Evolutionary conservation across 192 early-diverging fungal species (phyloP), one percentile per base, ranked within the genome.

Genomic region (Coemansia sp.): DNA sequence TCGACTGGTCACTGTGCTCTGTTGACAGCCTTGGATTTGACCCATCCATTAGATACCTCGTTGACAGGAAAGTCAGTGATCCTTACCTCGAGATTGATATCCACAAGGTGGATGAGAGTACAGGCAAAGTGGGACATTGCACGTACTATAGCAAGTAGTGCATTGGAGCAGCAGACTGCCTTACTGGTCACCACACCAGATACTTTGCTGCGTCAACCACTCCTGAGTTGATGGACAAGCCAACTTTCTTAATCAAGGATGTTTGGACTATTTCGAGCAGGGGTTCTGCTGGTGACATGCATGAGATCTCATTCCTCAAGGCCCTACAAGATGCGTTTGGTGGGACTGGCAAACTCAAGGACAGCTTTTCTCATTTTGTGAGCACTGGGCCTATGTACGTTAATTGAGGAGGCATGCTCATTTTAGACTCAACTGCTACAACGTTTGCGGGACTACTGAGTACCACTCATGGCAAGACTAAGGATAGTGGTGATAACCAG

Each of bases 241-340:
- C 46, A 59, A 68, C 3, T 28, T 16, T 6, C 55, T 67, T 16
- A 69, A 74, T 65, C 44, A 72, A 72, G 39, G 69, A 71, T 7
- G 26, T 63, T 0, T 71, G 69, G 69, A 4, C 39, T 68, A 79
- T 32, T 74, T 68, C 62, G 64, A 70, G 32, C 59, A 40, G 26
- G 1, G 1, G 26, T 26, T 26, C 26, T 26, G 26, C 1, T 1
- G 1, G 42, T 40, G 42, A 37, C 1, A 0, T 0, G 35, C 35
- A 7, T 35, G 33, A 35, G 33, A 35, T 6, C 33, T 35, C 6
- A 35, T 4, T 42, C 39, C 9, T 10, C 39, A 10, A 0, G 8
- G 39, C 39, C 39, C 9, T 42, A 14, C 39, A 42, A 13, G 39
- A 3, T 14, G 9, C 0, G 2, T 10, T 42, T 14, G 39, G 14